Conservation (phyloP, 306 rosid species). For the Gleditsia sinensis region DNA sequence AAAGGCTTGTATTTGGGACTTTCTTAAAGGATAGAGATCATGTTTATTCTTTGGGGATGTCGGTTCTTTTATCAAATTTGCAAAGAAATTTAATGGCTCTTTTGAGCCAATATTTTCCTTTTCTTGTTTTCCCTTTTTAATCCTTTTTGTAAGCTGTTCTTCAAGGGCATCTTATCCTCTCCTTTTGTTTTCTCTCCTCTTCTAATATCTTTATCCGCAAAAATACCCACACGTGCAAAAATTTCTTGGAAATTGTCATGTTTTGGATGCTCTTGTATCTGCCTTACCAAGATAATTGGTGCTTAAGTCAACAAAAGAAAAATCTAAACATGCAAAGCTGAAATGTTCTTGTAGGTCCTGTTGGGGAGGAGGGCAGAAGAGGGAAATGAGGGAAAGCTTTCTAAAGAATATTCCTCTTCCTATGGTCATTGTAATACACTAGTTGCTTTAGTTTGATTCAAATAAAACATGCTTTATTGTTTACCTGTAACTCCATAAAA, state of each 20-base stretch:
- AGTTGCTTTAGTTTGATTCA: background rate
- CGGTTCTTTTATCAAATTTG: background rate
- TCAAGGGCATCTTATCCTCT: background rate
- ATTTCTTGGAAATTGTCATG: background rate
- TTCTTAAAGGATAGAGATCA: background rate
- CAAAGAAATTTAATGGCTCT: background rate
- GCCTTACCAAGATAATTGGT: background rate
- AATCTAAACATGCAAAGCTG: background rate
- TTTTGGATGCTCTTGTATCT: constrained; percentile 16
- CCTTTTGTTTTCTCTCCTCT: background rate
- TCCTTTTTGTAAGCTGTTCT: background rate
- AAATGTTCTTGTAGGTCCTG: background rate
- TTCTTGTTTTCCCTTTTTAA: background rate
- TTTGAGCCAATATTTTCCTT: background rate
- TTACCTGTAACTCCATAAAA: background rate
- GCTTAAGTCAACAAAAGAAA: background rate
- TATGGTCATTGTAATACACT: background rate
- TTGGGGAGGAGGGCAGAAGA: background rate
- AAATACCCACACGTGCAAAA: background rate
- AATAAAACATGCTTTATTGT: background rate
- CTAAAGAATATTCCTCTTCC: background rate
- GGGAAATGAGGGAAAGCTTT: background rate
- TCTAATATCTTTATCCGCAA: background rate
- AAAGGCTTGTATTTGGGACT: background rate
- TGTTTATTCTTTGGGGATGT: background rate